Base-by-base conservation (phyloP, 371 early-diverging fungal genomes). In the Circinella umbellata region DNA sequence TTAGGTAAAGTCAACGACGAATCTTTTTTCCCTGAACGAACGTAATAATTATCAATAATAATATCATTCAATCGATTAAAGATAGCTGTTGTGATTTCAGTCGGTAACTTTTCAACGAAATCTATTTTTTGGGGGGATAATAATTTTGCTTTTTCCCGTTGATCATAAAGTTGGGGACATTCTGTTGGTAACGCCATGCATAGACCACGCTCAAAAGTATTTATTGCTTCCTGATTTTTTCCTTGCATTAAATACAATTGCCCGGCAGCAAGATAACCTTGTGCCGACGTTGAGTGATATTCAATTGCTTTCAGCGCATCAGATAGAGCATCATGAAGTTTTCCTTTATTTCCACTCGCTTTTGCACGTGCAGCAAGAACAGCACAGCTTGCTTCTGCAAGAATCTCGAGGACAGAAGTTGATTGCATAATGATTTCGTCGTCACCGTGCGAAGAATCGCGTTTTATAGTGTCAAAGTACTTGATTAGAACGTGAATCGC, bases 181-280 rank as follows among this genome's bases (percentile, higher is more conserved):
- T 34, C 18, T 10, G 27, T 5, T 57, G 57, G 57, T 9, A 27
- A n/a, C 1, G 7, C 57, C 14, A 7, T 57, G 1, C 57, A n/a
- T 34, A 57, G 14, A 10, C 57, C 18, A 57, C 34, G 35, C n/a
- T 80, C 73, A 67, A 88, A 84, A 6, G 73, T 69, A 1, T 55
- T 53, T 4, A 62, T 65, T 0, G 89, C 87, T 20, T 76, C 73
- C 3, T 75, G 67, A 87, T 88, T 87, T 8, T 87, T 69, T 36
- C 82, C 69, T 62, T 76, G 61, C 64, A 89, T 81, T 0, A 7
- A 57, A n/a, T 57, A 57, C 6, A 57, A 7, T 34, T 57, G 6
- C 5, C 57, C 57, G 6, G 57, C 34, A 57, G 34, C 27, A 57
- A 57, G 57, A 57, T 57, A 57, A 57, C 57, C 57, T 57, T 57